A percentile compares a stretch with the other conserved stretches of the same genome.
Conservation (phyloP, 139 green algal species). For the Closterium sp. region DNA sequence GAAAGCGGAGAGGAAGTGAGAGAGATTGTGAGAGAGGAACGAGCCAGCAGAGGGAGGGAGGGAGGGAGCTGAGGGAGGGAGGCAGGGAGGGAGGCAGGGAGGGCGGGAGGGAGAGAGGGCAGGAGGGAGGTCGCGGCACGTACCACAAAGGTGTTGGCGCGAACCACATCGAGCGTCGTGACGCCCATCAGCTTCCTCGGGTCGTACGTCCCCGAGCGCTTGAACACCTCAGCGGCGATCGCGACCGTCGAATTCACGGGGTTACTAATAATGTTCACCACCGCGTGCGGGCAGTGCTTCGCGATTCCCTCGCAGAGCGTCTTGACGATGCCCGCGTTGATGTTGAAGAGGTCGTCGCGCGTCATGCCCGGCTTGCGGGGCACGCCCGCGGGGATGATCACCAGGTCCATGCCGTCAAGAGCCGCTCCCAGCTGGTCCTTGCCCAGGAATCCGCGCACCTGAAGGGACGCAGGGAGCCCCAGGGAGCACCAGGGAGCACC, state of each 20-base stretch:
- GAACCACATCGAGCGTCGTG: slow-evolving; percentile 91
- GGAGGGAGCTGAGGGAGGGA: too few relatives aligned
- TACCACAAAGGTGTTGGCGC: slow-evolving; percentile 95
- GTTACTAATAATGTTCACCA: slow-evolving; percentile 87
- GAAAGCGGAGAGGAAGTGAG: too few relatives aligned
- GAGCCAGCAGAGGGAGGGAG: too few relatives aligned
- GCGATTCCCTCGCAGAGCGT: slow-evolving; percentile 77
- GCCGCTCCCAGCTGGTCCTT: slow-evolving; percentile 70
- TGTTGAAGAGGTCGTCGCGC: slow-evolving; percentile 98
- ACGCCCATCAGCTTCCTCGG: slow-evolving; percentile 87
- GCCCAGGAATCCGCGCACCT: slow-evolving; percentile 75
- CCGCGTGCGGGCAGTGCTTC: slow-evolving; percentile 79
- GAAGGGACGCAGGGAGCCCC: not conserved
- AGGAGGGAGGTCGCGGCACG: too few relatives aligned
- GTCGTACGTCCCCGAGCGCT: slow-evolving; percentile 83
- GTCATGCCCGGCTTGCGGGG: slow-evolving; percentile 99
- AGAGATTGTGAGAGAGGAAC: too few relatives aligned
- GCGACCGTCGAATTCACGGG: slow-evolving; percentile 91
- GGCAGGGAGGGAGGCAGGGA: too few relatives aligned
- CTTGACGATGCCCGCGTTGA: slow-evolving; percentile 95
- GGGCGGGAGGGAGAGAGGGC: too few relatives aligned
- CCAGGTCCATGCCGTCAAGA: slow-evolving; percentile 74
- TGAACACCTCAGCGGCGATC: slow-evolving; percentile 81
- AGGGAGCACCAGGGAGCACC: too few relatives aligned
- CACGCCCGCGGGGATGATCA: slow-evolving; percentile 95